A percentile compares a stretch with the other conserved stretches of the same genome.
These are phyloP conservation scores for Geotrichum fermentans DNA, from an alignment of 1,139 yeast genomes.

Conservation along the genomic window DNA sequence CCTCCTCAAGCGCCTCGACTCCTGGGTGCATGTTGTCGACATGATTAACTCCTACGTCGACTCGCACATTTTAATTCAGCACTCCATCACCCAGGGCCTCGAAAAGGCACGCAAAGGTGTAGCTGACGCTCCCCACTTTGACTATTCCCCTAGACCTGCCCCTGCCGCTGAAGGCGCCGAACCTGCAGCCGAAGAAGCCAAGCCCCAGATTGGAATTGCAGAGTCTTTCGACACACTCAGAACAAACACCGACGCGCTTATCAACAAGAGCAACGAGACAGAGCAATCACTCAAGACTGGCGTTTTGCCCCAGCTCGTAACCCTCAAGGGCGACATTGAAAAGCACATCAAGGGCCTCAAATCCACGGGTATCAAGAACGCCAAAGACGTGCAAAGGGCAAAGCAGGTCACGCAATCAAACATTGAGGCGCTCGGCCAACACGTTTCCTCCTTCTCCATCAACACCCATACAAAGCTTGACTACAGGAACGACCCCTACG, in stretches of 20 bases:
- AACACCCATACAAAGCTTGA: conserved; percentile 34
- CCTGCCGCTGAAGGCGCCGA: conserved; percentile 8
- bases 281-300: conserved; percentile 34
- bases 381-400: conserved; percentile 39
- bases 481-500: conserved; percentile 45
- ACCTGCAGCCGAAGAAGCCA: conserved; percentile 15
- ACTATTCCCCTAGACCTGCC: conserved; percentile 18
- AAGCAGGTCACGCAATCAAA: conserved; percentile 36
- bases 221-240: conserved; percentile 37
- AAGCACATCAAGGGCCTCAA: conserved; percentile 41
- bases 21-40: conserved; percentile 37
- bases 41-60: conserved; percentile 35
- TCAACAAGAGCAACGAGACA: conserved; percentile 35
- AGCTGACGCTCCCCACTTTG: conserved; percentile 36
- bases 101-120: conserved; percentile 37
- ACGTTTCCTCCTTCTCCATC: conserved; percentile 29
- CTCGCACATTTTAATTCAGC: conserved; percentile 30
- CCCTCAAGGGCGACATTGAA: conserved; percentile 38
- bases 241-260: conserved; percentile 33
- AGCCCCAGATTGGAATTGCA: conserved; percentile 31
- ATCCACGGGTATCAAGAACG: conserved; percentile 36
- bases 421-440: conserved; percentile 38
- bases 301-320: conserved; percentile 38
- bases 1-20: conserved; percentile 37
- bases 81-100: conserved; percentile 29